Base-by-base conservation (phyloP, 1,284 basidiomycete genomes). In the Heterobasidion occidentale region DNA sequence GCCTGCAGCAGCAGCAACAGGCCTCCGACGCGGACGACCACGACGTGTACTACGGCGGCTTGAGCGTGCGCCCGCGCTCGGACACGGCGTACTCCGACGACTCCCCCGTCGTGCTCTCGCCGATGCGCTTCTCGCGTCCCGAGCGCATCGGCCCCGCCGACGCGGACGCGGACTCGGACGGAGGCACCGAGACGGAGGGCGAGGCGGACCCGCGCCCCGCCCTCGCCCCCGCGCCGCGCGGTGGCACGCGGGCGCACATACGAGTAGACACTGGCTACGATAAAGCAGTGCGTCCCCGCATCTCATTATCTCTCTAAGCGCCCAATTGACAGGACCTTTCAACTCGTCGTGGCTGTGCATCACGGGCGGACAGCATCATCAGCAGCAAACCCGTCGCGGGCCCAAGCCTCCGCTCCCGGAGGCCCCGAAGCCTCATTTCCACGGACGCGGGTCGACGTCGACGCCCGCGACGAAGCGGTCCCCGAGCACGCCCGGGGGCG, bases 381-480 rank as follows among this genome's bases (percentile, higher is more conserved):
- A 19, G 2, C 19, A 19, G 3, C 27, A 27, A 5, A 5, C 27
- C 3, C 27, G 27, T 3, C 27, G 27, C 27, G 46, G 46, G 19
- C 46, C 19, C 1, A 47, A 47, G 19, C 46, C 46, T 1, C 46
- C 46, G 11, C 51, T 79, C 48, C 73, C 76, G 1, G 74, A 67
- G 33, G 60, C 64, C 1, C 64, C 70, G 27, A 74, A 71, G 55
- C 68, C 71, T 9, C 47, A 64, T 58, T 69, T 70, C 56, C 61
- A 66, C 46, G 62, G 61, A 17, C 65, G 66, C 19, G 57, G 57
- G 33, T 63, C 65, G 15, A 57, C 54, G 11, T 63, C 65, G 54
- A 47, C 44, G 15, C 11, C 14, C 20, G 42, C 20, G 12, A 33
- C 14, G 19, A 46, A n/a, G 27, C 17, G 11, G 34, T 46, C 20